Percentiles rank a stretch among this genome's conserved stretches.
phyloP scores from a whole-genome alignment of 2,329 filamentous ascomycete genomes.

The Exophiala sp. region DNA sequence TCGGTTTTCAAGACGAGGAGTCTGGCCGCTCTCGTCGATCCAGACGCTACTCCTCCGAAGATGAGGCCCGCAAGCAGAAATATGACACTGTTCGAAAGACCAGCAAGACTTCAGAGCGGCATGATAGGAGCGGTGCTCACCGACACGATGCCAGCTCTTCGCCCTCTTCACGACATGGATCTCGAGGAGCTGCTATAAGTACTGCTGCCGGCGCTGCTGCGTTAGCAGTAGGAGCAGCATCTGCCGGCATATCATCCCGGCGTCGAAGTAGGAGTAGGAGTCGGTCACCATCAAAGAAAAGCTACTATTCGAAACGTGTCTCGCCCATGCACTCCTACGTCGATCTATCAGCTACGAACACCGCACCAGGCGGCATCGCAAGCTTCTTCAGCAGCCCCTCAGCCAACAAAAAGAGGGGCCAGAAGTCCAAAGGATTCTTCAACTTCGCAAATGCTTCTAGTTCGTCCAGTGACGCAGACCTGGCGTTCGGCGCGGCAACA shows the following conservation, averaged over 20 bases:
- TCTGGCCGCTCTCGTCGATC: slow-evolving; percentile 33
- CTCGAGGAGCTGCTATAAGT: slow-evolving; percentile 36
- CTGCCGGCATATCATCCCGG: slow-evolving; percentile 27
- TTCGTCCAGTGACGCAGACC: slow-evolving; percentile 64
- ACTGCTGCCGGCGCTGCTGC: slow-evolving; percentile 37
- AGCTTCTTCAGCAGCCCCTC: slow-evolving; percentile 63
- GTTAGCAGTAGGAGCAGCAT: slow-evolving; percentile 36
- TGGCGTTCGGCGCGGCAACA: slow-evolving; percentile 64
- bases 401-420: slow-evolving; percentile 47
- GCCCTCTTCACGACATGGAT: slow-evolving; percentile 9
- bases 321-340: slow-evolving; percentile 60
- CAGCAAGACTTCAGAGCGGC: slow-evolving; percentile 1
- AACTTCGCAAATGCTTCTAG: slow-evolving; percentile 62
- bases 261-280: slow-evolving; percentile 32
- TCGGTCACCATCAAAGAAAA: slow-evolving; percentile 34
- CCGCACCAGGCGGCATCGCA: slow-evolving; percentile 53
- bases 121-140: slow-evolving; percentile 1
- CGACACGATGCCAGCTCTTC: slow-evolving; percentile 22
- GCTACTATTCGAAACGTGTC: slow-evolving; percentile 37
- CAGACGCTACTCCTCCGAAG: slow-evolving; percentile 45
- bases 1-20: slow-evolving; percentile 25
- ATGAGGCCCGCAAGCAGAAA: slow-evolving; percentile 32
- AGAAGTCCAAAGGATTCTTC: slow-evolving; percentile 48
- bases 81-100: slow-evolving; percentile 31
- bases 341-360: slow-evolving; percentile 61